These are phyloP conservation scores for Crinitomyces ghanaensis DNA, from an alignment of 805 yeast genomes.

Conservation along the genomic window DNA sequence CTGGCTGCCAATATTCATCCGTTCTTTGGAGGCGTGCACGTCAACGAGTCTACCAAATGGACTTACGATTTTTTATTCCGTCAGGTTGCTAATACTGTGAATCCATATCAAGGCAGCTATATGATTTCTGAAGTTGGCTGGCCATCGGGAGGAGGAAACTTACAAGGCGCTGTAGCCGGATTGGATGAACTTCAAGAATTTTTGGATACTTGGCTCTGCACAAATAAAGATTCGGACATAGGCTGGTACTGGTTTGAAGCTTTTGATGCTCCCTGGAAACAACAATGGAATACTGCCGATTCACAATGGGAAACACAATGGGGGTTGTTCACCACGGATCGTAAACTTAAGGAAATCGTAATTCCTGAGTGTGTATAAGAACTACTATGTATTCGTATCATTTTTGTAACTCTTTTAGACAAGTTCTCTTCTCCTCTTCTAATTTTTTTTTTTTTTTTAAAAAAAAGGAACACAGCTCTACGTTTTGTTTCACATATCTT, in stretches of 20 bases:
- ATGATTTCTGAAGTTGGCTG: conserved; percentile 58
- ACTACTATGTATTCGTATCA: conserved; percentile 1
- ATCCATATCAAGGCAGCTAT: conserved; percentile 16
- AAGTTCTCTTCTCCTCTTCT: too few species aligned
- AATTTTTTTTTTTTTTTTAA: too few species aligned
- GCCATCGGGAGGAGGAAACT: conserved; percentile 54
- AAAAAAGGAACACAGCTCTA: too few species aligned
- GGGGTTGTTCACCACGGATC: conserved; percentile 47
- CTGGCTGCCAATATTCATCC: conserved; percentile 59
- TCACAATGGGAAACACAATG: conserved; percentile 59
- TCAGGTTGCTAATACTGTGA: conserved; percentile 25
- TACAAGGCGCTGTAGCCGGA: conserved; percentile 38
- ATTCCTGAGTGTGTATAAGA: conserved; percentile 30
- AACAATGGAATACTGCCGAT: conserved; percentile 36
- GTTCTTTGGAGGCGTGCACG: conserved; percentile 49
- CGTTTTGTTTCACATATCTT: too few species aligned
- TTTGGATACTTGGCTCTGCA: conserved; percentile 42
- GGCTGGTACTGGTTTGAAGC: conserved; percentile 59
- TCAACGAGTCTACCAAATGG: conserved; percentile 41
- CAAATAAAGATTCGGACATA: conserved; percentile 26
- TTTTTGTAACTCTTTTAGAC: conserved; percentile 1
- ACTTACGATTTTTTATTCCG: conserved; percentile 35
- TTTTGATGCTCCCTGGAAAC: conserved; percentile 64
- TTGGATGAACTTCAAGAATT: conserved; percentile 35
- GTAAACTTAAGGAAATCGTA: conserved; percentile 32